Percentiles rank a stretch among this genome's conserved stretches.
Evolutionary conservation across 768 basidiomycete species (phyloP).

Genomic region (Russula sp.): DNA sequence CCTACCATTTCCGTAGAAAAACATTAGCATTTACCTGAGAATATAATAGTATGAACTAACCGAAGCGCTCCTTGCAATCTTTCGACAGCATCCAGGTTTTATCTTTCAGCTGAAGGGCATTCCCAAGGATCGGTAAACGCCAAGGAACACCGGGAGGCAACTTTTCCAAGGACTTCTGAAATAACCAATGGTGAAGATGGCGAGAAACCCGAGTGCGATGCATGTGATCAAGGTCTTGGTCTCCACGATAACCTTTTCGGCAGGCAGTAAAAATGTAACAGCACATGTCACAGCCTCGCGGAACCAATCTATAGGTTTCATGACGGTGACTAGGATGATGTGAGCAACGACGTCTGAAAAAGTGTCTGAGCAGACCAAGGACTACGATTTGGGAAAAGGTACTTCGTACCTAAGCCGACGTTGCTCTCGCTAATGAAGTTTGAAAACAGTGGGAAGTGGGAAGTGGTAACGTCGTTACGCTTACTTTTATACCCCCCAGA

Average conservation of each 20-base stretch:
- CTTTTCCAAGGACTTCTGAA: constrained; percentile 11
- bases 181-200: neutral
- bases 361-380: neutral
- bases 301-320: neutral
- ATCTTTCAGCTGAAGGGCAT: neutral
- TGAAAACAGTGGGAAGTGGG: no score
- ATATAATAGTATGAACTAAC: neutral
- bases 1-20: neutral
- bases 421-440: neutral
- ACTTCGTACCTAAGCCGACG: neutral
- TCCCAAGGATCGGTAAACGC: constrained; percentile 13
- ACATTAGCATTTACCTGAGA: neutral
- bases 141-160: constrained; percentile 8
- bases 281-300: neutral
- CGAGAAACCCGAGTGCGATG: neutral
- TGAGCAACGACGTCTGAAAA: neutral
- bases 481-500: neutral
- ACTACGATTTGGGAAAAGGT: neutral
- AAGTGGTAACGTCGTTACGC: neutral
- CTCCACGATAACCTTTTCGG: neutral
- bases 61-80: constrained; percentile 9
- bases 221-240: neutral
- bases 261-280: neutral
- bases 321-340: neutral
- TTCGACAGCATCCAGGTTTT: constrained; percentile 5